These are phyloP conservation scores for Boletus reticulatus DNA, from an alignment of 768 basidiomycete species.

Conservation along the genomic window DNA sequence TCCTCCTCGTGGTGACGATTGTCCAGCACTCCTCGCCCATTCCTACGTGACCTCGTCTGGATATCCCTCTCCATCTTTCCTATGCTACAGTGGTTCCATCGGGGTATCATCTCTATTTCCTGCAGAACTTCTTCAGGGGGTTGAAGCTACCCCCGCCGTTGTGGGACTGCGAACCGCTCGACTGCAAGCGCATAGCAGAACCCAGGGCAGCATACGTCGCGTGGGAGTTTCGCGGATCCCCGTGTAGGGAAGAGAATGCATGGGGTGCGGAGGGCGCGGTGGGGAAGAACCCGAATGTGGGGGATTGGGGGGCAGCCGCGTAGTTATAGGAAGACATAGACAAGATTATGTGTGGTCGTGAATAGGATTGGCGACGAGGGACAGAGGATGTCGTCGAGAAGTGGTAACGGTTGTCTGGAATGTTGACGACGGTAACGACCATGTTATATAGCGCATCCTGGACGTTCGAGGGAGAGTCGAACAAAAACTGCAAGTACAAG, in stretches of 20 bases:
- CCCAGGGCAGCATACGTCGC: conserved; percentile 55
- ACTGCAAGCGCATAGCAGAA: conserved; percentile 25
- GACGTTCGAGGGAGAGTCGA: neutral
- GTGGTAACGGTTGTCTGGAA: conserved; percentile 3
- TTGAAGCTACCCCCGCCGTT: conserved; percentile 24
- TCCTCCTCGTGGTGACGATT: too few species aligned
- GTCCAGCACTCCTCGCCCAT: neutral
- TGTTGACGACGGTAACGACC: conserved; percentile 3
- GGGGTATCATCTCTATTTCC: conserved; percentile 2
- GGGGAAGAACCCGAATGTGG: conserved; percentile 61
- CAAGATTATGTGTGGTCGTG: neutral
- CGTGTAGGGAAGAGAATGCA: conserved; percentile 54
- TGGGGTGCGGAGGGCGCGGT: conserved; percentile 52
- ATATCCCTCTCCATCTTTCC: neutral
- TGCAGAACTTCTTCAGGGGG: conserved; percentile 38
- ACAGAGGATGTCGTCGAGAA: conserved; percentile 7
- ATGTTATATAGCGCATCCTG: conserved; percentile 25
- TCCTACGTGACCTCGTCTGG: too few species aligned
- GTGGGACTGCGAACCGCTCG: conserved; percentile 24
- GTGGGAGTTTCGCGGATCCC: conserved; percentile 60
- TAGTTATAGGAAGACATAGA: conserved; percentile 43
- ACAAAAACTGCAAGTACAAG: conserved; percentile 26
- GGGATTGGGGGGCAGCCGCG: conserved; percentile 47
- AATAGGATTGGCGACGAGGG: neutral
- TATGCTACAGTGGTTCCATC: conserved; percentile 29